A percentile compares a stretch with the other conserved stretches of the same genome.
Evolutionary conservation across 495 filamentous ascomycete species (phyloP).

Genomic region (Tuber microsphaerosporum): DNA sequence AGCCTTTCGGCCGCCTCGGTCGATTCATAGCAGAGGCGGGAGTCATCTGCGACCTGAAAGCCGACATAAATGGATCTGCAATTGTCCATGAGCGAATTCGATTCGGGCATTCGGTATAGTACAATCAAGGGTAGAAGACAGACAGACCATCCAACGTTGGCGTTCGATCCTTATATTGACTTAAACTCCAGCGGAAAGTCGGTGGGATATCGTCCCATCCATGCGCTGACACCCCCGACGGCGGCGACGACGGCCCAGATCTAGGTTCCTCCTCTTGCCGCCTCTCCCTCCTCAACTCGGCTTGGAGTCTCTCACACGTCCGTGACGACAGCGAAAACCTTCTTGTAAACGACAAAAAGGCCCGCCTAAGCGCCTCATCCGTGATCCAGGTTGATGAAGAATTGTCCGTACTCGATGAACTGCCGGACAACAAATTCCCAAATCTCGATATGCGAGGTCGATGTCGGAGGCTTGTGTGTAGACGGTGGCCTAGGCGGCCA

Average conservation of each 20-base stretch:
- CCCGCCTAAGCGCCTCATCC: conserved; percentile 12
- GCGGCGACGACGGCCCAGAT: background rate
- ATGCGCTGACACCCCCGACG: conserved; percentile 11
- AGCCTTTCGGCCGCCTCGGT: background rate
- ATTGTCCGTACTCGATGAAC: background rate
- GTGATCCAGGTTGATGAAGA: conserved; percentile 18
- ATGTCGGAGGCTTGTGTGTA: conserved; percentile 9
- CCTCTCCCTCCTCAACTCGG: background rate
- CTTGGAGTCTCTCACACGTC: conserved; percentile 20
- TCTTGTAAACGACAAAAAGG: conserved; percentile 14
- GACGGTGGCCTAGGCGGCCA: conserved; percentile 25
- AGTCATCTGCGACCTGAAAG: background rate
- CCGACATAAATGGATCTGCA: background rate
- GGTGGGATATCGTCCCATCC: conserved; percentile 29
- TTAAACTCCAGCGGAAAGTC: conserved; percentile 27
- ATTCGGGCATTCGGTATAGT: background rate
- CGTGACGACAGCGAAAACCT: conserved; percentile 14
- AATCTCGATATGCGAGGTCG: background rate
- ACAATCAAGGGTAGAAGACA: background rate
- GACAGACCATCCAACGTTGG: background rate
- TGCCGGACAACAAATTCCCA: background rate
- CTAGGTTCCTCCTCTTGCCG: conserved; percentile 2
- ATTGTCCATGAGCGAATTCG: background rate
- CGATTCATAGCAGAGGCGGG: background rate
- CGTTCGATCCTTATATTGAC: background rate